Base-by-base conservation (phyloP, 129 eudicot genomes). In the Ambrosia artemisiifolia region DNA sequence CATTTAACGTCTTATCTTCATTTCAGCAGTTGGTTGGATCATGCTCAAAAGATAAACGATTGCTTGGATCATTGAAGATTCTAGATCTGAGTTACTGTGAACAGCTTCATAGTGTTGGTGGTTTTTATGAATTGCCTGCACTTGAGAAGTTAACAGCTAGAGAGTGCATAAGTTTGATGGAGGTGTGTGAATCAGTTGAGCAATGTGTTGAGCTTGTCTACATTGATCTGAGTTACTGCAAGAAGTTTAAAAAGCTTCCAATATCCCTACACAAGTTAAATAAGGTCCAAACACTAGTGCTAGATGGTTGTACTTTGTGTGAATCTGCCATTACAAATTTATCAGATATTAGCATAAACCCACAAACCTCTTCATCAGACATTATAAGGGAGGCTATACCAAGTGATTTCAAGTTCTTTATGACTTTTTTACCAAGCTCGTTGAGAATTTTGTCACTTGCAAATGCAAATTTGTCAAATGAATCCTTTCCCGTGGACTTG, bases 51-150 rank as follows among this genome's bases (percentile, higher is more conserved):
- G 62, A 48, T 0, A 48, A 47, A 62, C 38, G 20, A 3, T 12
- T 64, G 18, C 54, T 74, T 63, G 24, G 64, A 33, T 64, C 71
- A 44, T 32, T 72, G 19, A 70, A 54, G 75, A 18, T 70, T 38
- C 75, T 70, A 11, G 19, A 19, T 36, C 5, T 70, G 20, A 70
- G 77, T 32, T 72, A 13, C 19, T 43, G 60, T 46, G 2, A 59
- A 5, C 44, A n/a, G 0, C 67, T 72, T 72, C 34, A 0, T 7
- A 44, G 7, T 16, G 5, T 72, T 3, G 5, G 57, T 9, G 76
- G 57, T 16, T 72, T 72, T 55, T n/a, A 0, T 0, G 11, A 30
- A 43, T 18, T 72, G 3, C 77, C 60, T 14, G 0, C 34, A n/a
- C 60, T 59, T 44, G 68, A 72, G 34, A 72, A 24, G 16, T 17